Conservation (phyloP, 2,329 filamentous ascomycete genomes). For the Monosporascus cannonballus region DNA sequence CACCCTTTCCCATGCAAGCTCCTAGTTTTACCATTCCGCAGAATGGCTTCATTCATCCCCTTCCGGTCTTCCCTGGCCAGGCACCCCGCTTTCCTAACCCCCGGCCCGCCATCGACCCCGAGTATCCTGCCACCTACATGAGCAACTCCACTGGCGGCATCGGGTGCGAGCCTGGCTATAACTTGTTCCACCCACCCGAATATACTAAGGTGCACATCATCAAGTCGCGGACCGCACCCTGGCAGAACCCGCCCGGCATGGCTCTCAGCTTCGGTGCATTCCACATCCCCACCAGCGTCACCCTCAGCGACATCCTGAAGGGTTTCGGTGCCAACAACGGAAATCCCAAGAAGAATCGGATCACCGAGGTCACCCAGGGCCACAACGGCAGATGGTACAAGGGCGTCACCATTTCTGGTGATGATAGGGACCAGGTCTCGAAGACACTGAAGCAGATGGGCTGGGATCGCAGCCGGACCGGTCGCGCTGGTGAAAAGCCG, state of each 20-base stretch:
- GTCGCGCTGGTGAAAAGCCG: conserved; percentile 40
- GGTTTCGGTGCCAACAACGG: conserved; percentile 52
- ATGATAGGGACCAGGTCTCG: conserved; percentile 40
- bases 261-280: conserved; percentile 41
- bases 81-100: conserved; percentile 33
- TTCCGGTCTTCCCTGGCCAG: conserved; percentile 21
- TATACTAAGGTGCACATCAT: conserved; percentile 57
- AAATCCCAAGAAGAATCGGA: conserved; percentile 44
- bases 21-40: conserved; percentile 12
- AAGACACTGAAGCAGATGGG: conserved; percentile 50
- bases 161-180: conserved; percentile 56
- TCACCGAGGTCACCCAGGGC: conserved; percentile 50
- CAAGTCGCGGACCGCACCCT: conserved; percentile 43
- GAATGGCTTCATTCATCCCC: conserved; percentile 12
- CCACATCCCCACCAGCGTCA: conserved; percentile 47
- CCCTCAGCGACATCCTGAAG: conserved; percentile 49
- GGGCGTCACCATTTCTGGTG: conserved; percentile 45
- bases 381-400: conserved; percentile 55
- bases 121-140: conserved; percentile 47
- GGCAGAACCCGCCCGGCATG: conserved; percentile 40
- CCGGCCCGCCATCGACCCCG: conserved; percentile 35
- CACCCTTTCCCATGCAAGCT: conserved; percentile 10
- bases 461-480: conserved; percentile 49
- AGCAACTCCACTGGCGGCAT: conserved; percentile 51
- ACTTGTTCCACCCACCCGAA: conserved; percentile 53